Base-by-base conservation (phyloP, 495 filamentous ascomycete species). In the Glonium stellatum region DNA sequence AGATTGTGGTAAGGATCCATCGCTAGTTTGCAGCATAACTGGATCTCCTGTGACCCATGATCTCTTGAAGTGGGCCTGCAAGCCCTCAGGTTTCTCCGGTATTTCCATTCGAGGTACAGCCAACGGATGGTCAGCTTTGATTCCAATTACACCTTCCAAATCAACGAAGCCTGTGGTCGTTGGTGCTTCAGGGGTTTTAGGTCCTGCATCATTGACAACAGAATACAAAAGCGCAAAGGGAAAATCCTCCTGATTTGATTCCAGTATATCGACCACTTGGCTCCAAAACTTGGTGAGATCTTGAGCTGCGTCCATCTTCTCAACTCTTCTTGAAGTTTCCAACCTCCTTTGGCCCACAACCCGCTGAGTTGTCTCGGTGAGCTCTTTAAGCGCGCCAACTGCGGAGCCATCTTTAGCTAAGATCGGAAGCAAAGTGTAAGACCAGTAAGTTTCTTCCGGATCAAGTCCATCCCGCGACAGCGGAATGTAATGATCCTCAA, bases 191-290 rank as follows among this genome's bases (percentile, higher is more conserved):
- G 53, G 22, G 11, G 54, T 27, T 39, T 36, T 39, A n/a, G 36
- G 31, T 9, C 49, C 10, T 10, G 19, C 5, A 31, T 57, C 59
- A 25, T 51, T 35, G 3, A 54, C 27, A 18, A 55, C 36, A 9
- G 54, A 58, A 22, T 63, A 58, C 22, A 63, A 47, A 46, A 63
- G 60, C 18, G 46, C 44, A 34, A 63, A 53, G 31, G 60, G 60
- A n/a, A 57, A 57, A 39, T 63, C 60, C 21, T 52, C 34, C 27
- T 23, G 8, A 19, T 63, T 63, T 11, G 41, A 63, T 22, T 42
- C 48, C 44, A 63, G 34, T 35, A 57, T 23, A 18, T 48, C 34
- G 18, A 36, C 55, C 4, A 63, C 60, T 5, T 58, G 27, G 25
- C 5, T 37, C 60, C 54, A 63, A 35, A 63, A 63, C 22, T 21